Evolutionary conservation across 495 filamentous ascomycete genomes (phyloP), one percentile per base, ranked within the genome.

Genomic region (Podospora anserina): DNA sequence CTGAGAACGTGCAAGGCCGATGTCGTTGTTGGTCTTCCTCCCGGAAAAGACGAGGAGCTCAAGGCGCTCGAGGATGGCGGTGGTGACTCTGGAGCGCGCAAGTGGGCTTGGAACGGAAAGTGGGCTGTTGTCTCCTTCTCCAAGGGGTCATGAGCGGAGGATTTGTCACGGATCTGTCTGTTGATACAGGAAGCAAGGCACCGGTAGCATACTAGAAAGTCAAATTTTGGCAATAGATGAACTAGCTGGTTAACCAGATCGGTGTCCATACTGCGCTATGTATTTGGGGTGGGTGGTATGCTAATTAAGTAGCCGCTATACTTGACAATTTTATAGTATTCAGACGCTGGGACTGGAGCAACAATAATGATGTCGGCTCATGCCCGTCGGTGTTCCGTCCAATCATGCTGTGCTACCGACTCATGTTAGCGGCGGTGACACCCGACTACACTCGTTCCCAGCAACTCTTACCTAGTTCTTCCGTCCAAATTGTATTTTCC

Each of bases 51-150:
- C 76, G 94, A 97, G 80, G 84, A 86, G 76, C 79, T 99, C 59
- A 87, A 85, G 69, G 81, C 82, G 5, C 84, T 77, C 71, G 88
- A 92, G 58, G 88, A 83, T 16, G 92, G 89, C 1, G 90, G 88
- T 9, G 89, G 86, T 6, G 88, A 91, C 68, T 83, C 81, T 15
- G 89, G 90, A 18, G 85, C 87, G 20, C 86, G 95, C 68, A 94
- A 94, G 78, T 99, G 95, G 95, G 95, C 93, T 1, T 98, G 94
- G 94, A 92, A 86, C 76, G 95, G 95, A 9, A 98, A 97, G 80
- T 98, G 92, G 92, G 95, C 94, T 3, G 92, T 98, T 44, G 89
- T 95, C 15, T 94, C 93, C 23, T 96, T 97, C 72, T 96, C 84
- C 9, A 69, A 78, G 55, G 81, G 82, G 5, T 75, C 74, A 23